Evolutionary conservation across 1,284 basidiomycete species (phyloP).

Genomic region (Sanghuangporus weigelae): DNA sequence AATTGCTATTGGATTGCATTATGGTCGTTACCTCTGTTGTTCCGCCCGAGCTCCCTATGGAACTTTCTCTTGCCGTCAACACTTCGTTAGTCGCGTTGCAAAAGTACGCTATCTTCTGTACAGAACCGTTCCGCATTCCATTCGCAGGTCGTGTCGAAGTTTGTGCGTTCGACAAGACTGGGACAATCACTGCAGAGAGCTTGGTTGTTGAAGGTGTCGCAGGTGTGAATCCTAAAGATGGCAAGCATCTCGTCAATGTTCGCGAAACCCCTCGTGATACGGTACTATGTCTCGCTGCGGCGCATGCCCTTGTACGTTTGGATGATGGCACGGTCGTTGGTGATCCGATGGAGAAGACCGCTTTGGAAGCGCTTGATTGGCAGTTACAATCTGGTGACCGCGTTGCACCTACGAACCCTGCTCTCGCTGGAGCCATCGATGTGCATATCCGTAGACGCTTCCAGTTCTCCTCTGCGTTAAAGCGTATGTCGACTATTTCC

Average conservation of each 20-base stretch:
- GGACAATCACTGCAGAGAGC: constrained; percentile 93
- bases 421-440: constrained; percentile 49
- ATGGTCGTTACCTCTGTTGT: constrained; percentile 95
- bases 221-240: constrained; percentile 65
- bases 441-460: constrained; percentile 77
- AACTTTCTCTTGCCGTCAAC: constrained; percentile 91
- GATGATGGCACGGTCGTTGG: constrained; percentile 93
- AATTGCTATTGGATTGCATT: constrained; percentile 88
- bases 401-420: constrained; percentile 21
- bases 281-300: constrained; percentile 84
- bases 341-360: constrained; percentile 99
- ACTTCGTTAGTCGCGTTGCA: constrained; percentile 83
- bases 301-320: constrained; percentile 91
- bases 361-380: constrained; percentile 91
- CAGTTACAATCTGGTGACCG: constrained; percentile 63
- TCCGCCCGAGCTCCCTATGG: constrained; percentile 95
- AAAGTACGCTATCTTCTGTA: constrained; percentile 78
- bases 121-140: constrained; percentile 95
- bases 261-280: constrained; percentile 76
- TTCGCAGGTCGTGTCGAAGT: constrained; percentile 91
- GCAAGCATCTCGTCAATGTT: constrained; percentile 70
- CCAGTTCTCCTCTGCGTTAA: constrained; percentile 94
- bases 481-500: constrained; percentile 92
- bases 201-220: constrained; percentile 91
- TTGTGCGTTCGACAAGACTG: constrained; percentile 98